phyloP scores from a whole-genome alignment of 1,284 basidiomycete species.

The Ustilago nuda region DNA sequence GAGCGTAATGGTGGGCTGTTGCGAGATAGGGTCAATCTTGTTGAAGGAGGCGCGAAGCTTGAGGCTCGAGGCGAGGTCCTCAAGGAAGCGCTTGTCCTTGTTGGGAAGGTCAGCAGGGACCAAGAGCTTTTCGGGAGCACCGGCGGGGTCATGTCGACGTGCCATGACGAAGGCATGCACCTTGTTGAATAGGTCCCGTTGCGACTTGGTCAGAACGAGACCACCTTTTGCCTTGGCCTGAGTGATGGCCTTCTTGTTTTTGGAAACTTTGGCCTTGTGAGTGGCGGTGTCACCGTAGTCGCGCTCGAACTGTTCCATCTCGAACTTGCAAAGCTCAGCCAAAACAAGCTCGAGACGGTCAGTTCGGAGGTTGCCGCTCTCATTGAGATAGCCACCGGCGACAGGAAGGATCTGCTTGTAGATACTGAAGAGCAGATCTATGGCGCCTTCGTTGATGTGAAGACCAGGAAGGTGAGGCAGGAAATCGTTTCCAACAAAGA shows the following conservation, averaged over 20 bases:
- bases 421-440: constrained; percentile 90
- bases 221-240: constrained; percentile 78
- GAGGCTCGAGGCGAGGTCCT: constrained; percentile 53
- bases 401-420: constrained; percentile 90
- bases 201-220: constrained; percentile 41
- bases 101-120: constrained; percentile 47
- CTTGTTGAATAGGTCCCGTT: constrained; percentile 52
- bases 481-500: constrained; percentile 98
- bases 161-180: constrained; percentile 84
- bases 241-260: constrained; percentile 78
- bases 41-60: constrained; percentile 61
- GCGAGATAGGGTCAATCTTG: constrained; percentile 60
- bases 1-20: constrained; percentile 58
- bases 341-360: constrained; percentile 86
- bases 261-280: constrained; percentile 62
- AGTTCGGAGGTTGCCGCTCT: constrained; percentile 84
- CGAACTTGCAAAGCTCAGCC: constrained; percentile 87
- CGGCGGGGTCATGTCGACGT: constrained; percentile 77
- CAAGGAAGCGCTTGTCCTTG: constrained; percentile 58
- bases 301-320: constrained; percentile 88
- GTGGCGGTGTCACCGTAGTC: constrained; percentile 83
- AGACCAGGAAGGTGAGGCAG: constrained; percentile 94
- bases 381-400: constrained; percentile 93
- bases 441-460: constrained; percentile 96
- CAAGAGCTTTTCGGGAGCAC: constrained; percentile 52